These are phyloP conservation scores for Suillus spraguei DNA, from an alignment of 768 basidiomycete genomes.

Conservation along the genomic window DNA sequence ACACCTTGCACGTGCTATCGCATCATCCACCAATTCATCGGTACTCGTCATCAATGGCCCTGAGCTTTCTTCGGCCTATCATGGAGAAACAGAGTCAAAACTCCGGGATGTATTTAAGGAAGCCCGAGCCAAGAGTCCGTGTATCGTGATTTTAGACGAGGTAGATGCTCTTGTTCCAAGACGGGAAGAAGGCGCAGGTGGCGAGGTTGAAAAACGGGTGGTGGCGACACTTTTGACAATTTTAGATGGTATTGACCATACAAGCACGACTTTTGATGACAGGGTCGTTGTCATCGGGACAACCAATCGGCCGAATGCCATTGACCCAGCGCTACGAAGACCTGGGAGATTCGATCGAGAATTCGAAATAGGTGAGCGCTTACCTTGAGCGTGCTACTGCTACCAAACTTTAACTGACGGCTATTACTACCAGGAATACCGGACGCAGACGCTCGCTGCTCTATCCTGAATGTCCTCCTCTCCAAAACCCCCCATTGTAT, in stretches of 20 bases:
- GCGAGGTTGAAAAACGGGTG: constrained; percentile 95
- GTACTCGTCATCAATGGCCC: constrained; percentile 96
- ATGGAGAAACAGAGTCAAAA: constrained; percentile 94
- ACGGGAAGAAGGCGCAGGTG: constrained; percentile 86
- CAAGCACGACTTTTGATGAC: constrained; percentile 41
- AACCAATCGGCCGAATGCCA: constrained; percentile 93
- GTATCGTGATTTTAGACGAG: constrained; percentile 94
- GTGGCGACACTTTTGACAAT: constrained; percentile 94
- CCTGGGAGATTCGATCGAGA: constrained; percentile 94
- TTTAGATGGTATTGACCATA: constrained; percentile 84
- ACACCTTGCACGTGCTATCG: constrained; percentile 92
- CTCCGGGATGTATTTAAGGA: constrained; percentile 89
- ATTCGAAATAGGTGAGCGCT: constrained; percentile 82
- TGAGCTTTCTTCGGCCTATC: constrained; percentile 92
- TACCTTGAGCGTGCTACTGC: background rate
- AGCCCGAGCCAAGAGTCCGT: constrained; percentile 80
- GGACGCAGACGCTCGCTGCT: constrained; percentile 78
- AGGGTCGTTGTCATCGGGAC: constrained; percentile 95
- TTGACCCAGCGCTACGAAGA: constrained; percentile 88
- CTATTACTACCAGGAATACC: constrained; percentile 67
- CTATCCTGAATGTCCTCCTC: constrained; percentile 87
- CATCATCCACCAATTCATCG: constrained; percentile 80
- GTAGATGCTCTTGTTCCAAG: constrained; percentile 93
- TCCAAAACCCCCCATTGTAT: constrained; percentile 79
- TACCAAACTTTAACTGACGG: background rate